Evolutionary conservation across 768 basidiomycete species (phyloP).

Genomic region (Rhizopogon rudus): DNA sequence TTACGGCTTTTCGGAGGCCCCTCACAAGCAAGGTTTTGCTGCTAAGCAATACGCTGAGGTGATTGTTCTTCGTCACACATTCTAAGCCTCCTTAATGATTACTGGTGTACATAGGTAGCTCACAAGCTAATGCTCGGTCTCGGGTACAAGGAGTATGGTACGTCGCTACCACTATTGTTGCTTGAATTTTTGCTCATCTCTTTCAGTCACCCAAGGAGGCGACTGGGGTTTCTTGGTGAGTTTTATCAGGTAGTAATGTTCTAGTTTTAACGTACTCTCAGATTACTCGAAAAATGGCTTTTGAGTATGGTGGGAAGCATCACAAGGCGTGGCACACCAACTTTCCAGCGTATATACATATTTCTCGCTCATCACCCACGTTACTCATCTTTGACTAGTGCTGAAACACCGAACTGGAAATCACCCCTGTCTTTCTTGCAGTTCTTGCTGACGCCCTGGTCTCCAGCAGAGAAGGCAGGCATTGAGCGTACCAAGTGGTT

Average conservation of each 20-base stretch:
- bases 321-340: conserved; percentile 53
- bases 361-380: background rate
- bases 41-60: conserved; percentile 54
- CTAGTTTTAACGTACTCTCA: conserved; percentile 7
- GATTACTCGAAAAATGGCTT: conserved; percentile 32
- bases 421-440: conserved; percentile 25
- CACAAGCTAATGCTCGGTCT: conserved; percentile 46
- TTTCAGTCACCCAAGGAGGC: conserved; percentile 42
- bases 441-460: conserved; percentile 24
- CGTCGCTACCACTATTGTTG: background rate
- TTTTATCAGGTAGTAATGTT: background rate
- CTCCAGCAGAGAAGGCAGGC: conserved; percentile 20
- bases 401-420: conserved; percentile 15
- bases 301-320: conserved; percentile 34
- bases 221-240: conserved; percentile 41
- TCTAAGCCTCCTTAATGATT: background rate
- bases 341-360: conserved; percentile 31
- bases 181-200: background rate
- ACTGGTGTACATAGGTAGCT: conserved; percentile 27
- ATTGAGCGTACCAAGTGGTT: conserved; percentile 17
- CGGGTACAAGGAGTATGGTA: conserved; percentile 20
- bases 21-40: conserved; percentile 47
- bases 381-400: conserved; percentile 10
- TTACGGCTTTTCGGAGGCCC: conserved; percentile 57
- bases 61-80: background rate